phyloP scores from a whole-genome alignment of 345 rosid species.

The Litchi chinensis region DNA sequence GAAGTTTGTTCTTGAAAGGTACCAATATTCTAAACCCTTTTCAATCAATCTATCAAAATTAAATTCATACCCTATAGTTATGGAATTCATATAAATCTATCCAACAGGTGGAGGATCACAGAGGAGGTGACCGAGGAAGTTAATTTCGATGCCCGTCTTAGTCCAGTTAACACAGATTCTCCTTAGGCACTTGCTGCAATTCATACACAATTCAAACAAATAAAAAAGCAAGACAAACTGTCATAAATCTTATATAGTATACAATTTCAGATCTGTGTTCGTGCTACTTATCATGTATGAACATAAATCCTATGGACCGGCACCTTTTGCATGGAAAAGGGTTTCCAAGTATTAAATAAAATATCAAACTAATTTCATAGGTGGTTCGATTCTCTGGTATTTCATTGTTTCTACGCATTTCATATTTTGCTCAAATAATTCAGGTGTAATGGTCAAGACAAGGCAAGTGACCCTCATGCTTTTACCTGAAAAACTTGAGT shows the following conservation, averaged over 20 bases:
- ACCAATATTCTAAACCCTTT: neutral
- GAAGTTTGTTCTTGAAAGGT: slow-evolving; percentile 53
- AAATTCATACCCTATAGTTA: neutral
- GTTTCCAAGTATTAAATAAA: neutral
- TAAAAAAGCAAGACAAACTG: neutral
- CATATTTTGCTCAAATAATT: neutral
- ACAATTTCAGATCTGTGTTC: slow-evolving; percentile 3
- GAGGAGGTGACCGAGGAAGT: slow-evolving; percentile 34
- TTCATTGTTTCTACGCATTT: too few species aligned
- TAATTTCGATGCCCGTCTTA: slow-evolving; percentile 29
- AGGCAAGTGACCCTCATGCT: too few species aligned
- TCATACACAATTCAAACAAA: neutral
- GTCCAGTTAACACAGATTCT: slow-evolving; percentile 33
- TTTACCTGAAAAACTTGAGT: too few species aligned
- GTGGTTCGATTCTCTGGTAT: neutral
- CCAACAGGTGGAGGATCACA: slow-evolving; percentile 44
- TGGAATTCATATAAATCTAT: neutral
- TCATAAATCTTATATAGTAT: neutral
- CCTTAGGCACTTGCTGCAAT: slow-evolving; percentile 13
- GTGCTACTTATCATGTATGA: neutral
- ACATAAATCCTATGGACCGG: neutral
- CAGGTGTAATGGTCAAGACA: neutral
- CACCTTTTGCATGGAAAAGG: neutral
- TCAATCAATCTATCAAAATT: neutral
- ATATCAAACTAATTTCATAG: neutral